Evolutionary conservation across 2,329 filamentous ascomycete species (phyloP), one percentile per base, ranked within the genome.

Genomic region (Penicillium freii): DNA sequence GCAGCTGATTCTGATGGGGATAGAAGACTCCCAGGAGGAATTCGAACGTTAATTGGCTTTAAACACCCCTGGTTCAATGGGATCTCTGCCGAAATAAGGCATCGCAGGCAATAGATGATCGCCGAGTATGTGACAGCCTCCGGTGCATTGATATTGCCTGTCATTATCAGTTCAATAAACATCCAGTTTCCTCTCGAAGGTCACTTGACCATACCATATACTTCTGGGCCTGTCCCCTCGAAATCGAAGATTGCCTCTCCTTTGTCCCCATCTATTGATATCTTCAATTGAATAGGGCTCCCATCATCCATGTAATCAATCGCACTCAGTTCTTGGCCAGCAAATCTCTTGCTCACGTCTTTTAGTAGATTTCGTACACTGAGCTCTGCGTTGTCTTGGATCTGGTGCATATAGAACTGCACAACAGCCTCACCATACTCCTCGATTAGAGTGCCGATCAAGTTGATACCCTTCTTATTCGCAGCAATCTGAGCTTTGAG

Each of bases 231-330:
- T 0, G 89, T 92, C n/a, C 89, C 90, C 1, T 80, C 80, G 71
- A 92, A 88, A 72, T 92, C 85, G 69, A 92, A 93, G 0, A 87
- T 75, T 0, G 90, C 90, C 62, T 88, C 84, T 15, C 89, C 90
- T 43, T 87, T 85, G 2, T 64, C 63, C 10, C 82, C 81, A 68
- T 92, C 83, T 59, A 94, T 92, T 0, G 84, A 84, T 4, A 94
- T 82, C 57, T 85, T 86, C 11, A 93, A 80, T 48, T 84, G 80
- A 65, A 93, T 92, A 0, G 88, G 87, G n/a, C 83, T 89, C 31
- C 90, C 90, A 66, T 93, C 89, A 65, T 94, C 90, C 88, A 92
- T 93, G 74, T 85, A 89, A 67, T 94, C 90, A 9, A 87, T 78
- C 0, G 90, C 88, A 2, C 80, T 81, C 1, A 92, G 81, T 33